Evolutionary conservation across 345 rosid species (phyloP).

Genomic region (Hirschfeldia incana): DNA sequence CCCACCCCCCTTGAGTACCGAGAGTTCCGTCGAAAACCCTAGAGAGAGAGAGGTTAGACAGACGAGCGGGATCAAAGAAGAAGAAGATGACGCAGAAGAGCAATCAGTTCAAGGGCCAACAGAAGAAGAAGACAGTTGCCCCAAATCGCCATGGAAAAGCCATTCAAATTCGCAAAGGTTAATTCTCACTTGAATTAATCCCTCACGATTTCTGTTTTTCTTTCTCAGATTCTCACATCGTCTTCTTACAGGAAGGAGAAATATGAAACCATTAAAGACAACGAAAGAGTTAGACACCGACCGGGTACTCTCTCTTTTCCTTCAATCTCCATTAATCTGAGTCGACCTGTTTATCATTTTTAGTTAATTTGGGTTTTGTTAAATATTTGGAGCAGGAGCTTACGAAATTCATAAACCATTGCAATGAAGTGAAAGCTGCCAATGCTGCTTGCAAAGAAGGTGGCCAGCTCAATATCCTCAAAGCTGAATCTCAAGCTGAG

Average conservation of each 20-base stretch:
- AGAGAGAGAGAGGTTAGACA: neutral
- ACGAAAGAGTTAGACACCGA: constrained; percentile 72
- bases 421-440: constrained; percentile 86
- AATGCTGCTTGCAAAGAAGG: constrained; percentile 77
- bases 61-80: constrained; percentile 4
- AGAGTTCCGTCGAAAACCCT: constrained; percentile 17
- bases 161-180: constrained; percentile 70
- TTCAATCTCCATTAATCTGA: neutral
- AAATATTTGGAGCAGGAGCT: constrained; percentile 53
- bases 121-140: constrained; percentile 72
- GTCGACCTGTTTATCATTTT: neutral
- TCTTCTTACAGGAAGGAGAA: constrained; percentile 58
- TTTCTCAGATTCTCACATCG: neutral
- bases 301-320: constrained; percentile 44
- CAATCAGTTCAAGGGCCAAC: constrained; percentile 76
- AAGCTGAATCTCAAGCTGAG: constrained; percentile 41
- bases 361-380: neutral
- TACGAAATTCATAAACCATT: constrained; percentile 81
- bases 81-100: constrained; percentile 92
- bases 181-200: neutral
- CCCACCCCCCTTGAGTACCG: neutral
- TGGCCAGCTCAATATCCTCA: constrained; percentile 68
- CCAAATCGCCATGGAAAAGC: constrained; percentile 83
- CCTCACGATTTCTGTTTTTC: neutral
- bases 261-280: constrained; percentile 67